Evolutionary conservation across 306 rosid genomes (phyloP).

Genomic region (peach (Prunus persica)): DNA sequence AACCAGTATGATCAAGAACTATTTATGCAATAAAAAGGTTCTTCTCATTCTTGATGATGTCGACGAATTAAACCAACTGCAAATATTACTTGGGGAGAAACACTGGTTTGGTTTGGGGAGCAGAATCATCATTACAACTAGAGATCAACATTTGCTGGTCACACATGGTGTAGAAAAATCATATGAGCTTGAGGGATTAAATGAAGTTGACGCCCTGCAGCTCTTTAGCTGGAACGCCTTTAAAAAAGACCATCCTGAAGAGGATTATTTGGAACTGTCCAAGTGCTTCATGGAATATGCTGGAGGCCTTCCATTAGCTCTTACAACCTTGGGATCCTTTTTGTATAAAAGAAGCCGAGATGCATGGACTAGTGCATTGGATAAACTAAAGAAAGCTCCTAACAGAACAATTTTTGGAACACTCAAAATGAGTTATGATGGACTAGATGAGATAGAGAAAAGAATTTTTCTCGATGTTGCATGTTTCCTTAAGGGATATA

Average conservation of each 20-base stretch:
- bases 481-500: slow-evolving; percentile 40
- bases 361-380: slow-evolving; percentile 34
- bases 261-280: neutral
- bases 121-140: too few species aligned
- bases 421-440: slow-evolving; percentile 32
- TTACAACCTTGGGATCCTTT: slow-evolving; percentile 7
- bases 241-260: neutral
- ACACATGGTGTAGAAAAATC: too few species aligned
- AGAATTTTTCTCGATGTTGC: slow-evolving; percentile 29
- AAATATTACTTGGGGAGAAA: too few species aligned
- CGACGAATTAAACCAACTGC: neutral
- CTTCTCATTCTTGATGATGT: neutral
- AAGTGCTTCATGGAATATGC: slow-evolving; percentile 4
- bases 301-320: slow-evolving; percentile 30
- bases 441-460: neutral
- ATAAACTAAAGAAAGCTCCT: slow-evolving; percentile 25
- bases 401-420: slow-evolving; percentile 11
- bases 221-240: neutral
- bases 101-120: too few species aligned
- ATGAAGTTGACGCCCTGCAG: neutral
- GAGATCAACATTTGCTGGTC: too few species aligned
- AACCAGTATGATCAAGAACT: neutral
- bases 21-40: too few species aligned
- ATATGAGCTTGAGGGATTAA: too few species aligned
- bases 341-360: slow-evolving; percentile 17